Base-by-base conservation (phyloP, 2,329 filamentous ascomycete genomes). In the Orbilia brochopaga region DNA sequence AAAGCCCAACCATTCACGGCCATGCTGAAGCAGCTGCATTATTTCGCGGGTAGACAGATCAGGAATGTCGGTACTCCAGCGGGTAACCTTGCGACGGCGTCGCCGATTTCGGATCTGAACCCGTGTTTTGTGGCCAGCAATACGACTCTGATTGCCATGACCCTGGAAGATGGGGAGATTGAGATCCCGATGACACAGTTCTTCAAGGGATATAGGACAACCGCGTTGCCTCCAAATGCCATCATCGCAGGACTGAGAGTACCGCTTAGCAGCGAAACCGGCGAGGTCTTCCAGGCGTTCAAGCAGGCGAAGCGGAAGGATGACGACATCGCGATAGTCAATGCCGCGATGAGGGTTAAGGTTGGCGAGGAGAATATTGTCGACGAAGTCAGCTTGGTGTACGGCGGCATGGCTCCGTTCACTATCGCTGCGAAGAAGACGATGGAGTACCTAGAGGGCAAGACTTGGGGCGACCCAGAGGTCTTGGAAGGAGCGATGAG, bases 251-350 rank as follows among this genome's bases (percentile, higher is more conserved):
- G 88, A 46, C 88, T 99, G 74, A 86, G 89, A n/a, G 91, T 99
- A 50, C 94, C 94, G 0, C 81, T 90, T 1, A 89, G 90, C 0
- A 83, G 83, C 1, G 84, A 87, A 59, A 89, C 88, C 76, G 88
- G 90, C 2, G 94, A 97, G 78, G 91, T 88, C 78, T 89, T 96
- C 78, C 86, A 90, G 48, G 88, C 93, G 0, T 97, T 97, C 80
- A 99, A 99, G 80, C 93, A 97, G 79, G 87, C 94, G 0, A 99
- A 99, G 82, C 83, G 94, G 75, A 97, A 97, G 78, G 94, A 99
- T 76, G 94, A 99, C 77, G 94, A 99, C 78, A 97, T 99, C 78
- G 94, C 94, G 1, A 97, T 99, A 76, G 94, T 97, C 23, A 97
- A 95, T 54, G 87, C 90, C 27, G 92, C 93, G 0, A 80, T 97